Evolutionary conservation across 1,284 basidiomycete genomes (phyloP).

Genomic region (Cryptococcus wingfieldii): DNA sequence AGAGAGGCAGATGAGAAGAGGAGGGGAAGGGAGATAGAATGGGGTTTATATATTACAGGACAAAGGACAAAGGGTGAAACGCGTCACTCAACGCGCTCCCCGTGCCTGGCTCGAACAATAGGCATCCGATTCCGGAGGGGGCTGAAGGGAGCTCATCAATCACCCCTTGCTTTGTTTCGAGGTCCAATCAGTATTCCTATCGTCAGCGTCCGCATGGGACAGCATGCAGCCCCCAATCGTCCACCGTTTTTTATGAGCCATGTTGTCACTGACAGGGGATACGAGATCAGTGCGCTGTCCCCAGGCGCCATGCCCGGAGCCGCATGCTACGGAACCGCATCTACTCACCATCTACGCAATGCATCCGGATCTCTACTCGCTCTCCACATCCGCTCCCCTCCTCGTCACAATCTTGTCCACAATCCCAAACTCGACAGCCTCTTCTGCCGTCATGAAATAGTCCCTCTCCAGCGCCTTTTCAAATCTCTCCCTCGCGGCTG

Average conservation of each 20-base stretch:
- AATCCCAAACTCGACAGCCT: constrained; percentile 82
- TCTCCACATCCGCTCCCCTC: constrained; percentile 22
- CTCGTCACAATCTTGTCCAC: constrained; percentile 79
- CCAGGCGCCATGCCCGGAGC: background rate
- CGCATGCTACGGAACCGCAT: background rate
- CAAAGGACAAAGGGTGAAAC: background rate
- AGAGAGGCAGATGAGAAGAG: background rate
- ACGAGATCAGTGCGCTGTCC: no score
- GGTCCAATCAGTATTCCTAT: background rate
- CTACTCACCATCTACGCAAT: background rate
- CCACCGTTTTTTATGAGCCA: no score
- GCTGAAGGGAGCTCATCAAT: no score
- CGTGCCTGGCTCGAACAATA: background rate
- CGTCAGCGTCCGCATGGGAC: background rate
- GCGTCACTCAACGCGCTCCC: background rate
- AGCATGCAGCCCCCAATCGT: background rate
- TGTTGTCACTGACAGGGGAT: no score
- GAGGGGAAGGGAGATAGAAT: background rate
- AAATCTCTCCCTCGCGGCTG: constrained; percentile 66
- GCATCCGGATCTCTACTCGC: background rate
- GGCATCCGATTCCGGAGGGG: no score
- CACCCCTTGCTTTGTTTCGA: no score
- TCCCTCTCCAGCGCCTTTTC: constrained; percentile 84
- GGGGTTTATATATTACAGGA: background rate
- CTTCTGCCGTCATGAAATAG: constrained; percentile 87